Base-by-base conservation (phyloP, 2,329 filamentous ascomycete species). In the Epichloe hybrida region DNA sequence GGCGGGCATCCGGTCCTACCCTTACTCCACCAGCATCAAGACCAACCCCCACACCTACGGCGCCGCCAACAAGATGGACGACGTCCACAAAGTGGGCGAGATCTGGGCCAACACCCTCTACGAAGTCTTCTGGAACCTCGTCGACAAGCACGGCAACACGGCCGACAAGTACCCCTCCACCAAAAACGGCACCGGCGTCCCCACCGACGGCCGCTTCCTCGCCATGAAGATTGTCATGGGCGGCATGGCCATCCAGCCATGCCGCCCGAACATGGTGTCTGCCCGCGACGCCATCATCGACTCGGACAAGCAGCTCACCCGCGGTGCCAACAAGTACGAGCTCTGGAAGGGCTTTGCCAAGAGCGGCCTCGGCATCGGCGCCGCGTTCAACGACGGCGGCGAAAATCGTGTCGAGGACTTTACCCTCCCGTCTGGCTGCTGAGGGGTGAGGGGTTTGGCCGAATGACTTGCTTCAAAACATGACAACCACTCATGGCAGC, bases 111-210 rank as follows among this genome's bases (percentile, higher is more conserved):
- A 67, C 0, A 71, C 72, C 41, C 65, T 80, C 4, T 79, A 79
- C 61, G 76, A 80, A 57, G 66, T 79, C 12, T 60, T 79, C 51
- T 80, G 77, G 76, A 77, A 76, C 62, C 57, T 80, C 36, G 74
- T 79, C 52, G 76, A 76, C 48, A 75, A 74, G 64, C 62, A 77
- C 53, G 76, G 76, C 50, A 75, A 74, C 63, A 76, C 70, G 41
- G 64, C 70, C 44, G 64, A 53, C 0, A 62, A 62, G 8, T 56
- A 61, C 15, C 76, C 76, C 0, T 60, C 62, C 1, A 8, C 27
- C 27, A 3, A 20, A 20, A 20, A 31, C 27, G 27, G 27, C 27
- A 8, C 1, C 7, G 7, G 27, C 8, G 27, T 31, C 27, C 27
- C 27, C 27, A 3, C 27, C 7, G 27, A 9, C 27, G 27, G 27